A percentile compares a stretch with the other conserved stretches of the same genome.
Conservation (phyloP, 345 rosid species). For the Rhodamnia argentea region DNA sequence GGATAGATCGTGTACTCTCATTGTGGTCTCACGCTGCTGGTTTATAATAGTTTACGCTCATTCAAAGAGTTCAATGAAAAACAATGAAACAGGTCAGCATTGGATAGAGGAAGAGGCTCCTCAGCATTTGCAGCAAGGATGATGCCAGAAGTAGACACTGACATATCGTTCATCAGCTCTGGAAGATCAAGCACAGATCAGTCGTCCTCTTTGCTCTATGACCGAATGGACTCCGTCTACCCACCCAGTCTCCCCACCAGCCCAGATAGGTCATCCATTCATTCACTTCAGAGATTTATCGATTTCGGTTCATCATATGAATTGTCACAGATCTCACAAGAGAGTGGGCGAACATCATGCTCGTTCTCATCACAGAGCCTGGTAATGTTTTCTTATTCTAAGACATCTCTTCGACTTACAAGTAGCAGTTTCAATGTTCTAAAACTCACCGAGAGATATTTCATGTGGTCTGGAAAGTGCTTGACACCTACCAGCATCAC, state of each 20-base stretch:
- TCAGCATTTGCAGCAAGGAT: conserved; percentile 11
- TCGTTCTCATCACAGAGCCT: conserved; percentile 35
- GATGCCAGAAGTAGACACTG: conserved; percentile 43
- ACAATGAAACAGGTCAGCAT: conserved; percentile 40
- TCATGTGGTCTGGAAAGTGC: background rate
- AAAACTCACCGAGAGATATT: background rate
- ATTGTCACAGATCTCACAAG: conserved; percentile 27
- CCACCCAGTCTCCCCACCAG: conserved; percentile 24
- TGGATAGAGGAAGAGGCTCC: conserved; percentile 17
- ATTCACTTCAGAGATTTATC: conserved; percentile 31
- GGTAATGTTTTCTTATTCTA: conserved; percentile 16
- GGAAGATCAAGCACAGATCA: conserved; percentile 66
- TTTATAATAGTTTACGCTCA: background rate
- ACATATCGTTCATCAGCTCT: conserved; percentile 83
- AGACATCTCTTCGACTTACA: background rate
- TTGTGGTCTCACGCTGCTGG: background rate
- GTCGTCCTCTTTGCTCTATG: conserved; percentile 26
- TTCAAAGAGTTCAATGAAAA: background rate
- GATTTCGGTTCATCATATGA: conserved; percentile 24
- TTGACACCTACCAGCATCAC: background rate
- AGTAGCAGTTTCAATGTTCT: background rate
- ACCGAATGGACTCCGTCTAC: conserved; percentile 32
- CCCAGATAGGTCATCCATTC: conserved; percentile 47
- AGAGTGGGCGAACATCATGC: conserved; percentile 42
- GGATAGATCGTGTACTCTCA: background rate